These are phyloP conservation scores for Tuber melanosporum DNA, from an alignment of 495 filamentous ascomycete species.

Conservation along the genomic window DNA sequence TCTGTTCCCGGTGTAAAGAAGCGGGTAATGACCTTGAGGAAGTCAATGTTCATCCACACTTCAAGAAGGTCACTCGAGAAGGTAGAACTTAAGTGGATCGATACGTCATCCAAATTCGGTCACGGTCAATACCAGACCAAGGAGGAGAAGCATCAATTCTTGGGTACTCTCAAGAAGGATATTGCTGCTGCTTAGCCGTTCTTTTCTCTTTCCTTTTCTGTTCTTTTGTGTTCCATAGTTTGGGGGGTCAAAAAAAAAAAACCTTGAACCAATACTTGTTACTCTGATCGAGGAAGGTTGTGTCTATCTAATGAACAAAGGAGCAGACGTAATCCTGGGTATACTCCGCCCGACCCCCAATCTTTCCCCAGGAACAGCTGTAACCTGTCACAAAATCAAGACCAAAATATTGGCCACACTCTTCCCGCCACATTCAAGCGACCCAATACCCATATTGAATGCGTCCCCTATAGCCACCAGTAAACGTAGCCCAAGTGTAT, in stretches of 20 bases:
- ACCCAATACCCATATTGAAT: background rate
- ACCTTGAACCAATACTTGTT: background rate
- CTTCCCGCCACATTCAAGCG: background rate
- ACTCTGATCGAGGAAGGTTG: background rate
- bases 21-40: constrained; percentile 97
- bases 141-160: constrained; percentile 88
- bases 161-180: constrained; percentile 99
- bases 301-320: background rate
- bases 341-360: background rate
- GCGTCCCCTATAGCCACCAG: background rate
- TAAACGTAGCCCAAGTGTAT: background rate
- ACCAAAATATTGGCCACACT: background rate
- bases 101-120: constrained; percentile 99
- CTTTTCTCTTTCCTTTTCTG: constrained; percentile 50
- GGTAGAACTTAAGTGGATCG: constrained; percentile 99
- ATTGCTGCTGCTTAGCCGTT: constrained; percentile 55
- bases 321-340: background rate
- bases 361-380: background rate
- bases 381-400: background rate
- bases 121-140: constrained; percentile 99
- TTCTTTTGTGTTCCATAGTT: constrained; percentile 48
- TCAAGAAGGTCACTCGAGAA: constrained; percentile 93
- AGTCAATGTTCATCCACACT: constrained; percentile 98
- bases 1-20: constrained; percentile 98
- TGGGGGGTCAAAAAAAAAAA: background rate